phyloP scores from a whole-genome alignment of 2,329 filamentous ascomycete species.

The Sarocladium oryzae region DNA sequence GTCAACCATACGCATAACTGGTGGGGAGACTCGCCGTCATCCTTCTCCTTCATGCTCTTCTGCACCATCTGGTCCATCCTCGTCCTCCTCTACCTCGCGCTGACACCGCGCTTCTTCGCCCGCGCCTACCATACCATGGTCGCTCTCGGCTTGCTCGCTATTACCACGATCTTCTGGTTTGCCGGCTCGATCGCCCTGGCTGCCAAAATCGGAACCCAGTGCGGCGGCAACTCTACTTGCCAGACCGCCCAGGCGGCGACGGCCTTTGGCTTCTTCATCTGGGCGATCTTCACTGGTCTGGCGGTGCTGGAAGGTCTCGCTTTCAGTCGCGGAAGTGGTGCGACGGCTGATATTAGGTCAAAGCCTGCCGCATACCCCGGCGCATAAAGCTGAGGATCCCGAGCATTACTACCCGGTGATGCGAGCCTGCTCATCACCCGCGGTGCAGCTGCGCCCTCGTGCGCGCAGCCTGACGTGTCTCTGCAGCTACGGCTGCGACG shows the following conservation, averaged over 20 bases:
- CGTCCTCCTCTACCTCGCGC: conserved; percentile 60
- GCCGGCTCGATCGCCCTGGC: conserved; percentile 75
- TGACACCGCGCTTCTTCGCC: conserved; percentile 58
- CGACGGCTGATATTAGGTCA: conserved; percentile 13
- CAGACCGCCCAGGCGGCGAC: conserved; percentile 54
- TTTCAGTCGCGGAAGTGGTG: conserved; percentile 33
- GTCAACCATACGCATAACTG: conserved; percentile 35
- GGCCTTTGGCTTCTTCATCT: conserved; percentile 62
- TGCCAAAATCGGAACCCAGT: conserved; percentile 47
- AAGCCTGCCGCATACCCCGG: conserved; percentile 10
- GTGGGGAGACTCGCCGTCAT: conserved; percentile 38
- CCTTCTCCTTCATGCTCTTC: conserved; percentile 76
- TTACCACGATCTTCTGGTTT: conserved; percentile 88
- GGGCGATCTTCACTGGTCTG: conserved; percentile 43
- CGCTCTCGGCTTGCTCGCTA: conserved; percentile 58
- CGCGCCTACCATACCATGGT: conserved; percentile 56
- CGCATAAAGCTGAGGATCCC: conserved; percentile 6
- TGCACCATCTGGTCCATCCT: conserved; percentile 69
- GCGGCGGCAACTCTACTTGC: conserved; percentile 51
- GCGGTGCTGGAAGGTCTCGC: conserved; percentile 40
- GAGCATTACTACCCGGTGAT: not conserved
- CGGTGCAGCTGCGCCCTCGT: too few relatives aligned
- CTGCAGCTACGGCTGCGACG: too few relatives aligned
- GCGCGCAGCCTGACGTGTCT: too few relatives aligned
- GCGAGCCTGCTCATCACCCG: too few relatives aligned